Percentiles rank a stretch among this genome's conserved stretches.
Conservation (phyloP, 2,329 filamentous ascomycete species). For the Xylariaceae sp. region DNA sequence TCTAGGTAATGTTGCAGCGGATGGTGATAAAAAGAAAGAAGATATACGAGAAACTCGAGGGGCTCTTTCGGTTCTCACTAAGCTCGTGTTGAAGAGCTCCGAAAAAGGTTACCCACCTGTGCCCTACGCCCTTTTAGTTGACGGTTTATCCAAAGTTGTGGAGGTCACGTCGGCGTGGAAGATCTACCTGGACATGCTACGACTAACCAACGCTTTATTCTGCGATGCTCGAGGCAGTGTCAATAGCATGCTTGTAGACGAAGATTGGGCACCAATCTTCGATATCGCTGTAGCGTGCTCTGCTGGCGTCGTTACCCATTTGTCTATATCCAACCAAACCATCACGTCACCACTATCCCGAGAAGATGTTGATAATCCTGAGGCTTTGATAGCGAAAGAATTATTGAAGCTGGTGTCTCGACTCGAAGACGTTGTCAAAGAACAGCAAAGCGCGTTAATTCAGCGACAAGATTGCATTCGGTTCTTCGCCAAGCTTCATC, state of each 20-base stretch:
- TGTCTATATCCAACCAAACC: slow-evolving; percentile 31
- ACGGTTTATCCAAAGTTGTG: slow-evolving; percentile 60
- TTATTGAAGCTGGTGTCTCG: slow-evolving; percentile 52
- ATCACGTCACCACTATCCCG: slow-evolving; percentile 31
- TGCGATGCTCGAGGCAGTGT: slow-evolving; percentile 57
- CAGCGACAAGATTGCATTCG: slow-evolving; percentile 70
- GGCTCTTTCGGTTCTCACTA: slow-evolving; percentile 66
- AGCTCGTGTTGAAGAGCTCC: slow-evolving; percentile 64
- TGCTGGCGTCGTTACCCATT: slow-evolving; percentile 39
- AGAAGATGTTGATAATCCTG: slow-evolving; percentile 44
- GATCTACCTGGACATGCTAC: slow-evolving; percentile 54
- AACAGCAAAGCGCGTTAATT: slow-evolving; percentile 55
- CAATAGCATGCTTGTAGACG: slow-evolving; percentile 64
- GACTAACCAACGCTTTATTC: slow-evolving; percentile 62
- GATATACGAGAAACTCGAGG: slow-evolving; percentile 64
- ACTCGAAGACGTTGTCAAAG: slow-evolving; percentile 55
- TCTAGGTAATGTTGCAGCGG: slow-evolving; percentile 55
- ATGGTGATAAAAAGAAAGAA: slow-evolving; percentile 57
- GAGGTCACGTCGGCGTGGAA: slow-evolving; percentile 51
- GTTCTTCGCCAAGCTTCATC: slow-evolving; percentile 68
- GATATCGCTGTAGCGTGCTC: slow-evolving; percentile 64
- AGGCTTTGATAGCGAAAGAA: slow-evolving; percentile 50
- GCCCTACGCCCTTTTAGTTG: slow-evolving; percentile 63
- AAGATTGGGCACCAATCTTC: slow-evolving; percentile 69
- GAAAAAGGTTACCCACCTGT: slow-evolving; percentile 66